These are phyloP conservation scores for Pisolithus sp. DNA, from an alignment of 768 basidiomycete species.

Conservation along the genomic window DNA sequence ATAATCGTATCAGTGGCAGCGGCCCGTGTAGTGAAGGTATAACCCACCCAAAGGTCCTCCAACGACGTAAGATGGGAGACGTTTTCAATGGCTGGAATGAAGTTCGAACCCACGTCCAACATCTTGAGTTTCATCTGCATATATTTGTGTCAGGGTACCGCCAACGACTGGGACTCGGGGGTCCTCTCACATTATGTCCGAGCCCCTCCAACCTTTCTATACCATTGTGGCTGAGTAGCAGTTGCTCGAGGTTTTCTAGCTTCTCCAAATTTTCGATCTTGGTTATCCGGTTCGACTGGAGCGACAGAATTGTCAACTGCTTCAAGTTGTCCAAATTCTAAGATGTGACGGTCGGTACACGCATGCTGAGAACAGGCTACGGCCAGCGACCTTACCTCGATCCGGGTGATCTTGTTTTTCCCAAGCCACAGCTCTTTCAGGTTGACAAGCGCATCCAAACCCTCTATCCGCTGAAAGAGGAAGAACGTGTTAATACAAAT, in stretches of 20 bases:
- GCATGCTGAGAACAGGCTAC: background rate
- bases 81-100: constrained; percentile 72
- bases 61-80: constrained; percentile 67
- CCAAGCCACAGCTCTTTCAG: constrained; percentile 95
- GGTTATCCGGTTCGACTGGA: constrained; percentile 92
- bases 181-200: constrained; percentile 62
- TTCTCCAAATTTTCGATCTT: constrained; percentile 76
- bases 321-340: constrained; percentile 69
- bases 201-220: constrained; percentile 78
- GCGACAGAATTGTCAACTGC: constrained; percentile 75
- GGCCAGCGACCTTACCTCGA: constrained; percentile 53
- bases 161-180: background rate
- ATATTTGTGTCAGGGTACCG: background rate
- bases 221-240: constrained; percentile 95
- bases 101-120: constrained; percentile 85
- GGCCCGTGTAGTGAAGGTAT: background rate
- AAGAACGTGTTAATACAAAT: background rate
- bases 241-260: constrained; percentile 70
- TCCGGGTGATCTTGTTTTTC: constrained; percentile 90
- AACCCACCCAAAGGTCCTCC: constrained; percentile 91
- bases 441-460: constrained; percentile 69
- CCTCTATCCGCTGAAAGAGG: constrained; percentile 72
- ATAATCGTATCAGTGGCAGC: background rate
- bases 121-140: constrained; percentile 63
- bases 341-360: background rate